Evolutionary conservation across 2,329 filamentous ascomycete genomes (phyloP).

Genomic region (Penicillium sp.): DNA sequence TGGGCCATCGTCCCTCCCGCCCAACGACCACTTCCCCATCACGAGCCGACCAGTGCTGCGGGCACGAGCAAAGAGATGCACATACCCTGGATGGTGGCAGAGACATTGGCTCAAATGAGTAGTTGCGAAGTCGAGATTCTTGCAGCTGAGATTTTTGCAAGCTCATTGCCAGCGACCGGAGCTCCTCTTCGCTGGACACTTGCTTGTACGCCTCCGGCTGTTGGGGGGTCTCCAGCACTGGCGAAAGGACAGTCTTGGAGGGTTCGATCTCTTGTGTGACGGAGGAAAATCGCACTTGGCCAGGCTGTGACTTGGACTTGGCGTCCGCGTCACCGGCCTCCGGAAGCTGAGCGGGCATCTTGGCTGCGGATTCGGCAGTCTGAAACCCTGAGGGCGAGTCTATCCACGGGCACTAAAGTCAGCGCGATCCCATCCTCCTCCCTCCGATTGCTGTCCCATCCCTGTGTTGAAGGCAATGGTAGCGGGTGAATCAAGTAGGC

Average conservation of each 20-base stretch:
- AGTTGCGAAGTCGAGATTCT: conserved; percentile 75
- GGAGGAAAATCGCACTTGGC: conserved; percentile 63
- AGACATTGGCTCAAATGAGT: conserved; percentile 85
- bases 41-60: too few relatives aligned
- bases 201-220: conserved; percentile 12
- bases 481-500: conserved; percentile 2
- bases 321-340: conserved; percentile 22
- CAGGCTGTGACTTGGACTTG: conserved; percentile 27
- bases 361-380: conserved; percentile 16
- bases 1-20: too few relatives aligned
- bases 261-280: conserved; percentile 64
- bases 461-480: too few relatives aligned
- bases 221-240: conserved; percentile 11
- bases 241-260: conserved; percentile 25
- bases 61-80: conserved; percentile 9
- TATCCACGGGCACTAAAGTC: conserved; percentile 2
- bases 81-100: conserved; percentile 55
- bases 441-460: not conserved
- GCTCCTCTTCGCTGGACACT: conserved; percentile 51
- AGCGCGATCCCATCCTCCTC: not conserved
- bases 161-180: conserved; percentile 65
- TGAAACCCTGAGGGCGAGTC: conserved; percentile 12
- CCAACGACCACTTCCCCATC: too few relatives aligned
- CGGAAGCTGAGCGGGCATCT: conserved; percentile 20
- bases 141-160: conserved; percentile 72